Evolutionary conservation across 495 filamentous ascomycete genomes (phyloP).

Genomic region (Hypomontagnella submonticulosa): DNA sequence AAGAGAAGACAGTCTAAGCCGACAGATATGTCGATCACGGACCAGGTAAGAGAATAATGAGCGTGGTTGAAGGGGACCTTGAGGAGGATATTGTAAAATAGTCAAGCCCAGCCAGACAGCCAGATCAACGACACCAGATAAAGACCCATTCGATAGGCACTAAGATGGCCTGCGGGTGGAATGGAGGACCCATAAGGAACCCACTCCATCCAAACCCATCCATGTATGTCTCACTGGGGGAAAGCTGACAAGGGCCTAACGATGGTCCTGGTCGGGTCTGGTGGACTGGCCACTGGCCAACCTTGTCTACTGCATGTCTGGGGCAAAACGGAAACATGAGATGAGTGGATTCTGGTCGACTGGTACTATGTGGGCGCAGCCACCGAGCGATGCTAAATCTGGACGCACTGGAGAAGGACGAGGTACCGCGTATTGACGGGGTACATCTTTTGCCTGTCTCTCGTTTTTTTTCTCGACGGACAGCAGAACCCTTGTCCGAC

Average conservation of each 20-base stretch:
- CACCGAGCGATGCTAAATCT: slow-evolving; percentile 53
- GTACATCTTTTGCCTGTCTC: slow-evolving; percentile 28
- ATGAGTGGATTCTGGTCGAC: slow-evolving; percentile 53
- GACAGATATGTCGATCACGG: slow-evolving; percentile 62
- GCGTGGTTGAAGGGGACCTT: slow-evolving; percentile 58
- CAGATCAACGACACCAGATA: slow-evolving; percentile 56
- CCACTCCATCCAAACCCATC: slow-evolving; percentile 41
- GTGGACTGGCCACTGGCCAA: slow-evolving; percentile 39
- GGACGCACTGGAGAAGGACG: slow-evolving; percentile 36
- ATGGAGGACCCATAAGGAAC: slow-evolving; percentile 46
- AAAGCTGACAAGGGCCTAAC: slow-evolving; percentile 55
- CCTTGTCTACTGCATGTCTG: slow-evolving; percentile 56
- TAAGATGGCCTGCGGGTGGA: slow-evolving; percentile 49
- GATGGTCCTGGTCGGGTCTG: slow-evolving; percentile 38
- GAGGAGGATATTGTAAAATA: slow-evolving; percentile 61
- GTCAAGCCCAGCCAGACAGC: slow-evolving; percentile 47
- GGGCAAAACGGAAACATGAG: slow-evolving; percentile 62
- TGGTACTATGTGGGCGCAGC: slow-evolving; percentile 49
- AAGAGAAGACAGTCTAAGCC: slow-evolving; percentile 60
- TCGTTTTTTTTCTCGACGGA: slow-evolving; percentile 24
- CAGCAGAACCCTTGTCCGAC: slow-evolving; percentile 42
- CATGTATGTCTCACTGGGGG: slow-evolving; percentile 58
- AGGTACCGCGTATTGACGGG: slow-evolving; percentile 41
- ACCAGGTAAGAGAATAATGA: slow-evolving; percentile 53
- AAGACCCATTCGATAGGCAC: slow-evolving; percentile 54